Conservation (phyloP, 2,329 filamentous ascomycete species). For the Alternaria sp. region DNA sequence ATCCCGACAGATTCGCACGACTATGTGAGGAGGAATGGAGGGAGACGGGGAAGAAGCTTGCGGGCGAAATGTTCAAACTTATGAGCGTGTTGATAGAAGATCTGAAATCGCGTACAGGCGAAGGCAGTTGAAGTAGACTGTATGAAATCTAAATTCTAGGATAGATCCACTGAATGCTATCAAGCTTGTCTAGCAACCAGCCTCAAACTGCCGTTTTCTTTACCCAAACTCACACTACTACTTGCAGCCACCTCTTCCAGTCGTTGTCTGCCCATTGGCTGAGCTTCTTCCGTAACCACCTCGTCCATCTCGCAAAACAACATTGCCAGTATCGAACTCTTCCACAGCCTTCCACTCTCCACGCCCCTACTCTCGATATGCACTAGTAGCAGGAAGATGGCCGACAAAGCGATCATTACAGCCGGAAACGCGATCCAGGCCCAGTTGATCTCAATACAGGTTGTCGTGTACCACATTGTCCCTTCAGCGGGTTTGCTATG, state of each 20-base stretch:
- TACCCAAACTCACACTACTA: not conserved
- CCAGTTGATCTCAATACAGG: slow-evolving; percentile 11
- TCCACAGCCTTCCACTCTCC: slow-evolving; percentile 11
- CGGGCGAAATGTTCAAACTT: slow-evolving; percentile 48
- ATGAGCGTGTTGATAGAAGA: slow-evolving; percentile 40
- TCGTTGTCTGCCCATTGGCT: not conserved
- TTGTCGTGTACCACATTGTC: slow-evolving; percentile 8
- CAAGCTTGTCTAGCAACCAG: not conserved
- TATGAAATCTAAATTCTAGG: not conserved
- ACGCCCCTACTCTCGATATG: slow-evolving; percentile 10
- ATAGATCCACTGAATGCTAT: not conserved
- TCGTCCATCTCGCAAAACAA: slow-evolving; percentile 16
- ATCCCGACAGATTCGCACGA: slow-evolving; percentile 46
- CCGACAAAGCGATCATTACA: slow-evolving; percentile 7
- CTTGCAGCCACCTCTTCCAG: slow-evolving; percentile 7
- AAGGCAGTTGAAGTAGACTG: not conserved
- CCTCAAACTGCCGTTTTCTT: not conserved
- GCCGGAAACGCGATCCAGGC: slow-evolving; percentile 5
- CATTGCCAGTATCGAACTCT: slow-evolving; percentile 12
- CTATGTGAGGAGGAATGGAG: slow-evolving; percentile 41
- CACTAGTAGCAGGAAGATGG: slow-evolving; percentile 8
- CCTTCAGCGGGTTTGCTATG: not conserved
- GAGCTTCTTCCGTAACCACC: not conserved
- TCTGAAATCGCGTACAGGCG: slow-evolving; percentile 6
- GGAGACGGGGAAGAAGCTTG: slow-evolving; percentile 38